Conservation (phyloP, 2,329 filamentous ascomycete species). For the Penicillium brasilianum region DNA sequence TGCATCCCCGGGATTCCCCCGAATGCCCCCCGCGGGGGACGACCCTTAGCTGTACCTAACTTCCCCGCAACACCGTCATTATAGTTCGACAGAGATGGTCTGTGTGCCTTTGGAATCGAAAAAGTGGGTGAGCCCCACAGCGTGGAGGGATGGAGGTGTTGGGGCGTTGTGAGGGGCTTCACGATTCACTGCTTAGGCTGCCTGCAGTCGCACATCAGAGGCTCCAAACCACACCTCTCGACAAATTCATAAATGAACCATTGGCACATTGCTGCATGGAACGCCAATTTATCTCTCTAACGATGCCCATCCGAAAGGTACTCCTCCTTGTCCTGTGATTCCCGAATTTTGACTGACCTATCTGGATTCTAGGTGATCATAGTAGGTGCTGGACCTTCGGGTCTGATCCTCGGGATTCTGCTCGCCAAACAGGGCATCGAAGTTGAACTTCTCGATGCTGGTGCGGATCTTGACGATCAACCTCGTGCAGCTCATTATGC, state of each 20-base stretch:
- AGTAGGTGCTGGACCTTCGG: slow-evolving; percentile 42
- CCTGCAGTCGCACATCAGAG: background rate
- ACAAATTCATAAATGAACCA: background rate
- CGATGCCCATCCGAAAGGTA: slow-evolving; percentile 28
- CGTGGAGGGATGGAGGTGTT: slow-evolving; percentile 3
- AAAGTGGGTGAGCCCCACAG: slow-evolving; percentile 20
- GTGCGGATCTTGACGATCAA: slow-evolving; percentile 60
- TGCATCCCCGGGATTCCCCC: slow-evolving; percentile 17
- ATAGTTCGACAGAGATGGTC: background rate
- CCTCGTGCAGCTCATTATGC: slow-evolving; percentile 68
- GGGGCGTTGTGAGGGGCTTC: background rate
- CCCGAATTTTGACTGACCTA: background rate
- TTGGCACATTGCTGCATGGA: background rate
- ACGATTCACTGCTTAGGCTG: background rate
- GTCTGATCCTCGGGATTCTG: slow-evolving; percentile 38
- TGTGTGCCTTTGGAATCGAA: background rate
- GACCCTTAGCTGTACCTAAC: background rate
- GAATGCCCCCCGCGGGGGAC: slow-evolving; percentile 2
- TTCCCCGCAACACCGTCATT: slow-evolving; percentile 1
- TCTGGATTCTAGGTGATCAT: slow-evolving; percentile 29
- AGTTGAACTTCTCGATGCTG: slow-evolving; percentile 57
- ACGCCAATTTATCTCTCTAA: background rate
- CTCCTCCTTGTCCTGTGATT: background rate
- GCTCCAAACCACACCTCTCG: background rate
- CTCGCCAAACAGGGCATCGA: slow-evolving; percentile 40